A percentile compares a stretch with the other conserved stretches of the same genome.
These are phyloP conservation scores for Camelina laxa DNA, from an alignment of 345 rosid genomes.

Conservation along the genomic window DNA sequence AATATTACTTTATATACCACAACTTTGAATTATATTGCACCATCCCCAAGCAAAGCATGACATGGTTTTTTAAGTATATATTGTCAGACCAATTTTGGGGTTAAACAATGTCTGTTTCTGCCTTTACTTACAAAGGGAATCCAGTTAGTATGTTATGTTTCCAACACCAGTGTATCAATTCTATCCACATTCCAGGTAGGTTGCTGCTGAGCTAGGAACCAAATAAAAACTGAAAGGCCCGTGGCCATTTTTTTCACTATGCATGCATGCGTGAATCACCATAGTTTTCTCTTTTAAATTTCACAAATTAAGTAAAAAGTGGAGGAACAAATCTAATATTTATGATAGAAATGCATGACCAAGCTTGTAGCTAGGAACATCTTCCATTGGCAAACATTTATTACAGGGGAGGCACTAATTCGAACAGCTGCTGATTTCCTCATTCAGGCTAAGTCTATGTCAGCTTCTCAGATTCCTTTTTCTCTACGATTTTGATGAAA, in stretches of 20 bases:
- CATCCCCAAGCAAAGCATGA: not conserved
- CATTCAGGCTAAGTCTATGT: slow-evolving; percentile 36
- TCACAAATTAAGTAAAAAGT: not conserved
- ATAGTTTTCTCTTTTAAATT: not conserved
- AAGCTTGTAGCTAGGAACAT: not conserved
- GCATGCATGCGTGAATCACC: not conserved
- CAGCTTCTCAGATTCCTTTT: slow-evolving; percentile 57
- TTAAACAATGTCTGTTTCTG: not conserved
- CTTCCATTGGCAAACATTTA: slow-evolving; percentile 28
- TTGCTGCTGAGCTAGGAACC: not conserved
- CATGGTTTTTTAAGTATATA: not conserved
- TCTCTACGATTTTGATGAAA: slow-evolving; percentile 69
- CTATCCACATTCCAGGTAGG: not conserved
- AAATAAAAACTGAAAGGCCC: not conserved
- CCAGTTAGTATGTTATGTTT: not conserved
- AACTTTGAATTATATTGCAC: not conserved
- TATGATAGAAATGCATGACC: not conserved
- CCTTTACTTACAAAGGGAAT: not conserved
- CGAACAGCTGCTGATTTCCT: not conserved
- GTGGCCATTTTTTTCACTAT: not conserved
- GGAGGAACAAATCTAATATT: not conserved
- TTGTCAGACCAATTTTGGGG: not conserved
- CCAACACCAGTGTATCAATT: not conserved
- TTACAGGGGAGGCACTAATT: not conserved
- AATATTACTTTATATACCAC: not conserved